Evolutionary conservation across 352 stramenopile species (phyloP), one percentile per base, ranked within the genome.

Genomic region (Globisporangium echinulatum): DNA sequence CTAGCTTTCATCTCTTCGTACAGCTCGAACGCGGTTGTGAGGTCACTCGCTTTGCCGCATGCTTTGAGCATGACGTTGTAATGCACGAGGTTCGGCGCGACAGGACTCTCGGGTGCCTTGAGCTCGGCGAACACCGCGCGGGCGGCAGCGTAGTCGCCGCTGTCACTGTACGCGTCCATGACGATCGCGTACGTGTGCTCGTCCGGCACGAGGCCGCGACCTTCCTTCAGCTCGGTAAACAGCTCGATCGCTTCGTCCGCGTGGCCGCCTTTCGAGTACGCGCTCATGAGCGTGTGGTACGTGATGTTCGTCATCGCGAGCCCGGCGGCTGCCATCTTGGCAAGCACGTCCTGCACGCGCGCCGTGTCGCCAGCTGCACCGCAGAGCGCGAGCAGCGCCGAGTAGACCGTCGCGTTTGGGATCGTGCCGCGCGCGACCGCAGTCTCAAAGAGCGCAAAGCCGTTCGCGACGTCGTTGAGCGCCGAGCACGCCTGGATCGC

Each of bases 1-100:
- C 70, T 74, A 44, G 75, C 61, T 63, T 94, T 94, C 82, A 94
- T 91, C 61, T 90, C 82, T 50, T 92, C 85, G 63, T 94, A 94
- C 49, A 91, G 55, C 56, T 90, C 66, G 61, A 94, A 94, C 25
- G 83, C 85, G 7, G 71, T 74, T 42, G 79, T 66, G 44, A 94
- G 74, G 46, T 88, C 62, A 52, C 71, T 82, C n/a, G 74, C 74
- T 50, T 90, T 91, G 42, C 85, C 85, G 11, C 78, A 88, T 17
- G 72, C 72, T 63, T 92, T 92, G 15, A 94, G 65, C 52, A 88
- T 59, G 39, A 91, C 68, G 54, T 94, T 94, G 68, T 94, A 94
- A 69, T 90, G 81, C 52, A 92, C 78, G 7, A 87, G 66, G 54
- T 77, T 87, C 4, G 69, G 66, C 38, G 59, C 15, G 38, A 76